Base-by-base conservation (phyloP, 176 grass and related monocot genomes). In the Metroxylon sagu region DNA sequence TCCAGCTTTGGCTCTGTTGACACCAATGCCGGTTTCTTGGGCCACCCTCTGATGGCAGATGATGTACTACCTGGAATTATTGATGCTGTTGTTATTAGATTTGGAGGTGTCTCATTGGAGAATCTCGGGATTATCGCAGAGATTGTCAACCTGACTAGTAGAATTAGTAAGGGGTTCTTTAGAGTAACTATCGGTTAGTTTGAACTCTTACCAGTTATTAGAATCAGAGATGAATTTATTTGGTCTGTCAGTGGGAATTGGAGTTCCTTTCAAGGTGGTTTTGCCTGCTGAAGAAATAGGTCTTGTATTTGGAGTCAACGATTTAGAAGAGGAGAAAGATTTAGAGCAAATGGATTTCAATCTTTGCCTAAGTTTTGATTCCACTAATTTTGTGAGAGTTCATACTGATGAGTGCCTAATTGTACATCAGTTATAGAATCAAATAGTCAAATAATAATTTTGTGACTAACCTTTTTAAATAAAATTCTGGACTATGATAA, bases 171-270 rank as follows among this genome's bases (percentile, higher is more conserved):
- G 68, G 59, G 64, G 10, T 6, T 43, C 35, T 14, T 43, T 43
- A 43, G 35, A 43, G 35, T 3, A 10, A 43, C 35, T 43, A 14
- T 57, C 59, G 69, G 80, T 18, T 73, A 76, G 54, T 77, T 80
- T 59, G 83, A 80, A 58, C 35, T 80, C 58, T 80, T 80, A 16
- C 76, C 67, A 16, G 72, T 80, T 80, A 16, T 80, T 68, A 16
- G 72, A 71, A 59, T 62, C 78, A 56, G 65, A 82, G 49, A 66
- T 16, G n/a, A 71, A 35, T 17, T 60, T 30, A 27, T 28, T 58
- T 29, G 58, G 49, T 23, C 67, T 43, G 18, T 64, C 72, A 10
- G 25, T 60, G 63, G 50, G 71, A 18, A 29, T 3, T 70, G 72
- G 39, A 69, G n/a, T 4, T 31, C 3, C 56, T 54, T 10, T 74